phyloP scores from a whole-genome alignment of 306 rosid species.

The Coriaria nepalensis region DNA sequence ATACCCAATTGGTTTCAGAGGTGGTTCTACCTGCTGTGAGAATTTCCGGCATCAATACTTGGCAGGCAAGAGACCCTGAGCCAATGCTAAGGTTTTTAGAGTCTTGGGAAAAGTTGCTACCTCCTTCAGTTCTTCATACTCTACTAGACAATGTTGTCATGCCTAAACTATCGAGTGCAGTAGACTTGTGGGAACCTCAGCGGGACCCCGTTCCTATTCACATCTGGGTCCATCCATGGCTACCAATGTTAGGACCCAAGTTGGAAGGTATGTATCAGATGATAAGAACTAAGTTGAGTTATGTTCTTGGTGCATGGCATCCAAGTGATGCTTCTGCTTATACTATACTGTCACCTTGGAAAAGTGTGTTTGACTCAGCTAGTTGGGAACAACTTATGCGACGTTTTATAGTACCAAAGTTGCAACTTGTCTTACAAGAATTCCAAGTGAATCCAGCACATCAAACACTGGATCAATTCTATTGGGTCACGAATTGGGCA shows the following conservation, averaged over 20 bases:
- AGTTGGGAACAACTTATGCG: slow-evolving; percentile 94
- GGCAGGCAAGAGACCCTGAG: slow-evolving; percentile 93
- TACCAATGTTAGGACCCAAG: slow-evolving; percentile 66
- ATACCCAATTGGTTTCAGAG: slow-evolving; percentile 66
- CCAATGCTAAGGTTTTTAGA: slow-evolving; percentile 79
- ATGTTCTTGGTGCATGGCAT: slow-evolving; percentile 90
- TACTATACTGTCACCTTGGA: slow-evolving; percentile 84
- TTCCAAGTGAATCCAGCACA: slow-evolving; percentile 76
- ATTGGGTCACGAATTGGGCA: slow-evolving; percentile 88
- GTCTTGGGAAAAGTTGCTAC: slow-evolving; percentile 69
- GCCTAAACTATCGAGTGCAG: slow-evolving; percentile 75
- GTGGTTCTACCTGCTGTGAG: slow-evolving; percentile 84
- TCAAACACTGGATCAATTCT: slow-evolving; percentile 76
- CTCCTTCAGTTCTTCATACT: slow-evolving; percentile 43
- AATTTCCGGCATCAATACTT: slow-evolving; percentile 69
- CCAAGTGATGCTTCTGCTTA: slow-evolving; percentile 79
- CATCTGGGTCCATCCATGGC: slow-evolving; percentile 95
- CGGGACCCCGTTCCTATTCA: slow-evolving; percentile 85
- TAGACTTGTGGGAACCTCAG: slow-evolving; percentile 84
- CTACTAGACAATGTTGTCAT: slow-evolving; percentile 57
- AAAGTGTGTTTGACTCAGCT: slow-evolving; percentile 56
- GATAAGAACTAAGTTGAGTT: slow-evolving; percentile 70
- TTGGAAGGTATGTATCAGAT: slow-evolving; percentile 63
- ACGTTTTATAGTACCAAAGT: slow-evolving; percentile 73
- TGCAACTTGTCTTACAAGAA: slow-evolving; percentile 77